phyloP scores from a whole-genome alignment of 805 yeast species.

The Candida awuae region DNA sequence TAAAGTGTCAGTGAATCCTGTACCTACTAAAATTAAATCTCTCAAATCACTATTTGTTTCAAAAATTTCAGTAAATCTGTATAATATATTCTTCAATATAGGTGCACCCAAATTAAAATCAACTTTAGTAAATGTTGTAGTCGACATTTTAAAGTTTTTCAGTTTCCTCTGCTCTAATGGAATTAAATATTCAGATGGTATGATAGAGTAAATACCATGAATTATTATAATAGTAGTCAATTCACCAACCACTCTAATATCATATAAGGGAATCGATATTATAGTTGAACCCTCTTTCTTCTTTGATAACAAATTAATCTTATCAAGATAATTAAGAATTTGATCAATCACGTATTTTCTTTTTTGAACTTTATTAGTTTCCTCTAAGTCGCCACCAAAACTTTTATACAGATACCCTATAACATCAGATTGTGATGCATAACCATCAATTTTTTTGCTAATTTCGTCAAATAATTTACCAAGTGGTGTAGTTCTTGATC shows the following conservation, averaged over 20 bases:
- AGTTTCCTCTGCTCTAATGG: constrained; percentile 54
- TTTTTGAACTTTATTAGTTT: neutral
- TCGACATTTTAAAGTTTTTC: constrained; percentile 37
- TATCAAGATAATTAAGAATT: constrained; percentile 30
- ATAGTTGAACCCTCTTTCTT: constrained; percentile 26
- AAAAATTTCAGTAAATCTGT: constrained; percentile 31
- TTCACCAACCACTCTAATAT: constrained; percentile 65
- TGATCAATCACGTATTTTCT: constrained; percentile 27
- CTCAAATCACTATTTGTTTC: constrained; percentile 39
- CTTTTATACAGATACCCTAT: constrained; percentile 7
- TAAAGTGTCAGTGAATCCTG: constrained; percentile 56
- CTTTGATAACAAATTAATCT: constrained; percentile 33
- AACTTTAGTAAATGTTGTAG: constrained; percentile 18
- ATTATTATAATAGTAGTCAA: constrained; percentile 57
- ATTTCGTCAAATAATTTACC: constrained; percentile 28
- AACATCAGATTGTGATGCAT: constrained; percentile 5
- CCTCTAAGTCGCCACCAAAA: neutral
- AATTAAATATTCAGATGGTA: constrained; percentile 51
- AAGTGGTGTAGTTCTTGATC: constrained; percentile 25
- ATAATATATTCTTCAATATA: constrained; percentile 22
- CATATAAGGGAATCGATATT: constrained; percentile 72
- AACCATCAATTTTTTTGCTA: constrained; percentile 13
- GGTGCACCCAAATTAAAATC: constrained; percentile 13
- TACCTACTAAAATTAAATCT: constrained; percentile 51
- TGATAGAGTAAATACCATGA: constrained; percentile 61